Percentiles rank a stretch among this genome's conserved stretches.
Conservation (phyloP, 176 grass and related monocot species). For the Ensete ventricosum region DNA sequence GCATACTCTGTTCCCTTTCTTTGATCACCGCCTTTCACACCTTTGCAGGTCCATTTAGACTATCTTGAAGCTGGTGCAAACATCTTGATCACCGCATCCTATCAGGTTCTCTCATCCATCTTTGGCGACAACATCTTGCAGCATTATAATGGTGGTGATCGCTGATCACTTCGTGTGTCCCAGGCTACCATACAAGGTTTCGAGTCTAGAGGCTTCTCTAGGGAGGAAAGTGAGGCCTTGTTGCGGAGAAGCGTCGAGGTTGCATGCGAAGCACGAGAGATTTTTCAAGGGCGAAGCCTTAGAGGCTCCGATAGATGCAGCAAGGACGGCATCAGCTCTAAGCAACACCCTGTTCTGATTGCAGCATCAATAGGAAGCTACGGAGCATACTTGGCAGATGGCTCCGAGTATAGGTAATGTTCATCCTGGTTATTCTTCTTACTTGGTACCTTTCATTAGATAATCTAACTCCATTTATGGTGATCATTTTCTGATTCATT, state of each 20-base stretch:
- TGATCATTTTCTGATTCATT: not conserved
- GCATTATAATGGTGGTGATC: not conserved
- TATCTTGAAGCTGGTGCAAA: slow-evolving; percentile 50
- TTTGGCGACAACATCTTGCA: slow-evolving; percentile 2
- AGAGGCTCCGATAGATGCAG: not conserved
- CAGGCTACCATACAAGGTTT: slow-evolving; percentile 49
- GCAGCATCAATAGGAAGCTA: slow-evolving; percentile 47
- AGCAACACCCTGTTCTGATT: slow-evolving; percentile 28
- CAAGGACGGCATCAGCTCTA: not conserved
- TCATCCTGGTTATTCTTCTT: not conserved
- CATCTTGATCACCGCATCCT: slow-evolving; percentile 32
- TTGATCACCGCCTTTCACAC: not conserved
- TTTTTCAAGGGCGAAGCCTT: slow-evolving; percentile 30
- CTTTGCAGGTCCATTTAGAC: slow-evolving; percentile 35
- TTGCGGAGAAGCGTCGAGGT: slow-evolving; percentile 42
- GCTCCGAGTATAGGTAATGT: slow-evolving; percentile 41
- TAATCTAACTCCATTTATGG: slow-evolving; percentile 5
- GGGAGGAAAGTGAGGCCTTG: slow-evolving; percentile 41
- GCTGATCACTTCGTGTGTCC: not conserved
- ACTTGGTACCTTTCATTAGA: not conserved
- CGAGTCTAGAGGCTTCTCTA: slow-evolving; percentile 38
- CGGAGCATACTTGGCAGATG: slow-evolving; percentile 49
- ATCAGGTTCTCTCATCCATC: slow-evolving; percentile 21
- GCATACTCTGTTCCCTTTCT: no score
- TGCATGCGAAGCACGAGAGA: slow-evolving; percentile 32